Evolutionary conservation across 768 basidiomycete species (phyloP), one percentile per base, ranked within the genome.

Genomic region (Suillus spraguei): DNA sequence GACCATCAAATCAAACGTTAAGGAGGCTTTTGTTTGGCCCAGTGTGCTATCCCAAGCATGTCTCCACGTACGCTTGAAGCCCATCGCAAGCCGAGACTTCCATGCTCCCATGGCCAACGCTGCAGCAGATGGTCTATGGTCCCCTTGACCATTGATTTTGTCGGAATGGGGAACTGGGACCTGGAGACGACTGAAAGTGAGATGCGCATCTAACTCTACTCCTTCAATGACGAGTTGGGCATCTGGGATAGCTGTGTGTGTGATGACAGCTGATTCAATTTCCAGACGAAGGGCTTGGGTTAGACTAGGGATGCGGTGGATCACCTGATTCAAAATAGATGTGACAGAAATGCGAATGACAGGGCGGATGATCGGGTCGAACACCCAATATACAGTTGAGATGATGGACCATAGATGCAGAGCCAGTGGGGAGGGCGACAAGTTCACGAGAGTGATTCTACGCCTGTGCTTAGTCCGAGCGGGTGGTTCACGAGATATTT

Each of bases 21-120:
- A 82, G 14, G 81, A 80, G 22, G 87, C 90, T 60, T 82, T 83
- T 55, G 86, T 87, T 46, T 79, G 81, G 14, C 87, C 89, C 79
- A 89, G 82, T 32, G 89, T 90, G 60, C 85, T 80, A 65, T 90
- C 87, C 79, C 90, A 86, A 47, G 89, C 89, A 60, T 85, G 81
- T 58, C 87, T 85, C 79, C 89, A 83, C 32, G 90, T 85, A 62
- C 91, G 79, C 53, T 79, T 81, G 58, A 90, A 78, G 64, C 90
- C 87, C 55, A 81, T 82, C 41, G 80, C 80, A 60, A 91, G 72
- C 35, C 87, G 82, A 38, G 81, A 83, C 66, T 83, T 87, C 88
- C 86, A 90, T n/a, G 85, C 83, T 4, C 82, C 82, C 73, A 89
- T 81, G 2, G 74, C 74, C 28, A 76, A 71, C 16, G 65, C 85